A percentile compares a stretch with the other conserved stretches of the same genome.
Evolutionary conservation across 129 eudicot genomes (phyloP).

Genomic region (Apium graveolens): DNA sequence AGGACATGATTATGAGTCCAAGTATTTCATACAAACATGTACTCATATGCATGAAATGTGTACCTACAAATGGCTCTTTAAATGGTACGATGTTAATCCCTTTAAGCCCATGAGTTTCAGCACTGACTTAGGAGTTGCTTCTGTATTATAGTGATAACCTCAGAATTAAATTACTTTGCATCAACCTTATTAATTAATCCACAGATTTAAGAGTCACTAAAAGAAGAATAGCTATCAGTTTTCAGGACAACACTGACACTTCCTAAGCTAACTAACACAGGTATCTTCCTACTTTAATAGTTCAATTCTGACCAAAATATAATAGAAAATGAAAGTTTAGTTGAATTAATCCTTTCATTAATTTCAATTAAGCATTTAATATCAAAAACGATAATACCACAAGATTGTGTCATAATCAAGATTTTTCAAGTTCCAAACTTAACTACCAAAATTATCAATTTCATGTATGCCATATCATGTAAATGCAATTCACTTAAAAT

Average conservation of each 20-base stretch:
- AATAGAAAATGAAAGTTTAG: too few relatives aligned
- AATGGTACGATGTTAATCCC: conserved; percentile 79
- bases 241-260: not conserved
- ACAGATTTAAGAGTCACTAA: not conserved
- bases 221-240: not conserved
- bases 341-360: too few relatives aligned
- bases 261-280: not conserved
- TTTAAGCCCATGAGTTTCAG: conserved; percentile 81
- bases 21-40: not conserved
- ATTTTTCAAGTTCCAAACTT: not conserved
- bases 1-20: not conserved
- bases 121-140: conserved; percentile 88
- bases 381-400: too few relatives aligned
- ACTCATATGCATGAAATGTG: not conserved
- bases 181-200: not conserved
- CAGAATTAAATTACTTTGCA: not conserved
- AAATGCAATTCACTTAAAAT: not conserved
- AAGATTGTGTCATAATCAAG: not conserved
- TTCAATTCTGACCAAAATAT: too few relatives aligned
- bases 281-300: too few relatives aligned
- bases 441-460: too few relatives aligned
- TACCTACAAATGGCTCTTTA: conserved; percentile 89
- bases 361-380: too few relatives aligned
- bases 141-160: conserved; percentile 31
- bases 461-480: not conserved